Evolutionary conservation across 2,329 filamentous ascomycete species (phyloP), one percentile per base, ranked within the genome.

Genomic region (Phoma sp.): DNA sequence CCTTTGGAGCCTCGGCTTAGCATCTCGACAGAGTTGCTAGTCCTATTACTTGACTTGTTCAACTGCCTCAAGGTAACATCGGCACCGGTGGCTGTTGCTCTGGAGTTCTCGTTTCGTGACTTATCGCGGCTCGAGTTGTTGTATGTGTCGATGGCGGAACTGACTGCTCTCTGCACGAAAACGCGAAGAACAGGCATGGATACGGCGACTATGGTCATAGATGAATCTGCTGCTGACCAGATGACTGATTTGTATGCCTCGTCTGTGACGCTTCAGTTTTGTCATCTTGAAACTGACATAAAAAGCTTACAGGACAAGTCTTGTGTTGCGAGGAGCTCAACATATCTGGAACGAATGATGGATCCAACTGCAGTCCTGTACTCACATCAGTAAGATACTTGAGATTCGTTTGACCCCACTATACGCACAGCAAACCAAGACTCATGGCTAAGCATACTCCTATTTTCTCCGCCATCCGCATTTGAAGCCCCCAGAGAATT

Each of bases 401-500:
- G 6, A 9, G 18, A 9, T n/a, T 29, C 24, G 14, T 27, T 38
- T 13, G 13, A 50, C 52, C 44, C n/a, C 6, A 6, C 7, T 33
- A 33, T 13, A 33, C 32, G 5, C 32, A 59, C 57, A 59, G 30
- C 29, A 57, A 33, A 24, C 57, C 57, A 13, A 59, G 49, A 24
- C 48, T 56, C 57, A 59, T 57, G n/a, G 57, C 57, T 36, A 57
- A 30, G 35, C 57, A 46, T 14, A 50, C 53, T 23, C 52, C 52
- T n/a, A 59, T 53, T 48, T 57, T 59, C 32, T 59, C 57, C 38
- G 52, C 18, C 18, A 37, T 27, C 22, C 49, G 48, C 57, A 59
- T 59, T 27, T 59, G 57, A 10, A 59, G 52, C 2, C 41, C 48
- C 38, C 52, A 59, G 2, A 59, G 42, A 25, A 59, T 37, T 23